These are phyloP conservation scores for Botrytis fabae DNA, from an alignment of 2,329 filamentous ascomycete species.

Conservation along the genomic window DNA sequence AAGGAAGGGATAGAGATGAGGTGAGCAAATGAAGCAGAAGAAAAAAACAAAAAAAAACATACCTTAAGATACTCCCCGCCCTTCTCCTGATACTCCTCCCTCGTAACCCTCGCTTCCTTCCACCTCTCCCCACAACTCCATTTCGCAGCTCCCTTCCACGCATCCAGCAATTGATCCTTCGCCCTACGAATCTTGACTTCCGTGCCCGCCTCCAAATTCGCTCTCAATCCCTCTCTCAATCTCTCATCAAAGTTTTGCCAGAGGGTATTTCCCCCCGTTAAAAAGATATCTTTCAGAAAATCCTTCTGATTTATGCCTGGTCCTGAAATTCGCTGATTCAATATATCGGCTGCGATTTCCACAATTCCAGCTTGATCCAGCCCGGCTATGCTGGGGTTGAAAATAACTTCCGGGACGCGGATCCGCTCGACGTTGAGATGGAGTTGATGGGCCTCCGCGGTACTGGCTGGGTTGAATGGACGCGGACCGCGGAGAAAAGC, in stretches of 20 bases:
- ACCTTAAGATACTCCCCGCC: conserved; percentile 91
- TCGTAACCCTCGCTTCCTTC: conserved; percentile 67
- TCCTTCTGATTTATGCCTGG: conserved; percentile 58
- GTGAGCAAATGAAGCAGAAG: not conserved
- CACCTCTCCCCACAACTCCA: conserved; percentile 69
- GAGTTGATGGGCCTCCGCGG: conserved; percentile 80
- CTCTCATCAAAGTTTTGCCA: conserved; percentile 87
- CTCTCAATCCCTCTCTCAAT: conserved; percentile 69
- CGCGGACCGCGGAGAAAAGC: conserved; percentile 86
- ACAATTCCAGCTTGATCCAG: conserved; percentile 91
- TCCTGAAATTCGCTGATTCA: conserved; percentile 73
- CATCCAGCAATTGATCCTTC: conserved; percentile 75
- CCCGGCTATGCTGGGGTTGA: conserved; percentile 88
- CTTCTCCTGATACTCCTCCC: conserved; percentile 87
- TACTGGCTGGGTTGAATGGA: conserved; percentile 77
- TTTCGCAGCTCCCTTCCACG: conserved; percentile 87
- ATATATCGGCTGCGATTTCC: conserved; percentile 87
- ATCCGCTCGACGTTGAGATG: conserved; percentile 97
- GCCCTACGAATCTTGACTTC: conserved; percentile 55
- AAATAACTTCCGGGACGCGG: conserved; percentile 88
- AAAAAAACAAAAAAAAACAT: conserved; percentile 21
- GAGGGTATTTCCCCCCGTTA: conserved; percentile 90
- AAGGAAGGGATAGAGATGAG: not conserved
- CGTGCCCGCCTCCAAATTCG: conserved; percentile 66
- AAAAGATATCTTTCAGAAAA: conserved; percentile 82